Evolutionary conservation across 2,329 filamentous ascomycete genomes (phyloP).

Genomic region (Aspergillus chevalieri): DNA sequence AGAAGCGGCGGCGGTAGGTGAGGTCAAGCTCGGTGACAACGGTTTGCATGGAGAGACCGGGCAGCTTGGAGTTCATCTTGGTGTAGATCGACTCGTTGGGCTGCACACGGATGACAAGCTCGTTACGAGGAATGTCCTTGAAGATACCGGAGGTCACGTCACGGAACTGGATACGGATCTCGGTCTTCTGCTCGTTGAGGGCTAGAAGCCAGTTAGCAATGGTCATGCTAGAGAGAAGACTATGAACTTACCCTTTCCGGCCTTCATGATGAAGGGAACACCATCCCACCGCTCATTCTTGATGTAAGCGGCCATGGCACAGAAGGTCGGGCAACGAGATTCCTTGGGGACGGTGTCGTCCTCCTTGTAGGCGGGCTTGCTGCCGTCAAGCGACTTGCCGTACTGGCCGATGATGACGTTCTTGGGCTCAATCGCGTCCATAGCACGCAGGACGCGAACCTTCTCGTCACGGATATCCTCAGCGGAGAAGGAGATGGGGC

Average conservation of each 20-base stretch:
- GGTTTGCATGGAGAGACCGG: conserved; percentile 97
- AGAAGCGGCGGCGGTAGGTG: conserved; percentile 96
- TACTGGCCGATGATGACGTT: conserved; percentile 99
- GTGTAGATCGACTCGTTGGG: conserved; percentile 99
- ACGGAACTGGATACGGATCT: conserved; percentile 99
- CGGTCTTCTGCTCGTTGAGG: conserved; percentile 98
- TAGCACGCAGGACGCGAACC: conserved; percentile 87
- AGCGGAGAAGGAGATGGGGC: conserved; percentile 93
- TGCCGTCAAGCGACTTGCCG: conserved; percentile 89
- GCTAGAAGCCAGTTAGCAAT: conserved; percentile 43
- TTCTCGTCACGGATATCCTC: conserved; percentile 99
- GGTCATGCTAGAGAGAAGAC: neutral
- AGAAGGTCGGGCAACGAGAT: conserved; percentile 96
- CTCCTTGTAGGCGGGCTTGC: conserved; percentile 96
- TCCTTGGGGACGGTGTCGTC: conserved; percentile 97
- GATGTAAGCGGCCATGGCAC: conserved; percentile 93
- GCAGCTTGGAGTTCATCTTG: conserved; percentile 99
- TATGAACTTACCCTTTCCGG: conserved; percentile 63
- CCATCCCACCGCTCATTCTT: conserved; percentile 99
- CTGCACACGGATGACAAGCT: conserved; percentile 98
- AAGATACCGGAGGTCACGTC: conserved; percentile 99
- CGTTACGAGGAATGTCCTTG: conserved; percentile 98
- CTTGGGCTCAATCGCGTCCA: conserved; percentile 94
- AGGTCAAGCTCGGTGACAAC: conserved; percentile 97
- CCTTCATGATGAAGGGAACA: conserved; percentile 98